Base-by-base conservation (phyloP, 1,284 basidiomycete genomes). In the Ceratobasidium sp. region DNA sequence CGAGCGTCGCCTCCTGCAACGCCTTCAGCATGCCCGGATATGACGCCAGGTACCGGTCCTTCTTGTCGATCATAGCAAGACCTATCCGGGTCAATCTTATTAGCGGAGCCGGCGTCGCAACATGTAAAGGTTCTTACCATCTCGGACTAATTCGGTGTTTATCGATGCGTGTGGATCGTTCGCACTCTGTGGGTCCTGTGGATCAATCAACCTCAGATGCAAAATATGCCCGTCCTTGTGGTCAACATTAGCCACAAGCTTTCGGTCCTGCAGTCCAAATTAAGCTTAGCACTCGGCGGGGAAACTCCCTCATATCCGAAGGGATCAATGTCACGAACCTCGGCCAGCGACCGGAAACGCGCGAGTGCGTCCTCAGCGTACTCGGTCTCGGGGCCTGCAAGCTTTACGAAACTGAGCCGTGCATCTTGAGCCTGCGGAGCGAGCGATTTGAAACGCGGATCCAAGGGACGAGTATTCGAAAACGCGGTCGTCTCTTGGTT, bases 211-310 rank as follows among this genome's bases (percentile, higher is more conserved):
- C 39, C 95, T 91, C 65, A 97, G 86, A 80, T 97, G 95, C 18
- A 94, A 83, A 2, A 89, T 78, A 45, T 85, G 79, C 52, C 91
- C 92, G 78, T 97, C 96, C 77, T 85, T 88, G 78, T 91, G 87
- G 80, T 98, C 96, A 72, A 96, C 83, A 81, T 96, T 97, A 43
- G 94, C 96, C 53, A 97, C 84, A 36, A 98, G 86, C 80, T 95
- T 94, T 71, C 92, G 90, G 34, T 92, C 93, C 81, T 75, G 58
- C 16, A 26, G 23, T n/a, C 61, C 43, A 23, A 70, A 60, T 61
- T 59, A 46, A 72, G 62, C 23, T 67, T 79, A 69, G 10, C 9
- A 39, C 12, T 30, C 34, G 60, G 60, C 71, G 30, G 61, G 41
- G 46, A 72, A 59, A 58, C 26, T 36, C 36, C 16, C 45, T 30